phyloP scores from a whole-genome alignment of 768 basidiomycete species.

The Pleurotus pulmonarius region DNA sequence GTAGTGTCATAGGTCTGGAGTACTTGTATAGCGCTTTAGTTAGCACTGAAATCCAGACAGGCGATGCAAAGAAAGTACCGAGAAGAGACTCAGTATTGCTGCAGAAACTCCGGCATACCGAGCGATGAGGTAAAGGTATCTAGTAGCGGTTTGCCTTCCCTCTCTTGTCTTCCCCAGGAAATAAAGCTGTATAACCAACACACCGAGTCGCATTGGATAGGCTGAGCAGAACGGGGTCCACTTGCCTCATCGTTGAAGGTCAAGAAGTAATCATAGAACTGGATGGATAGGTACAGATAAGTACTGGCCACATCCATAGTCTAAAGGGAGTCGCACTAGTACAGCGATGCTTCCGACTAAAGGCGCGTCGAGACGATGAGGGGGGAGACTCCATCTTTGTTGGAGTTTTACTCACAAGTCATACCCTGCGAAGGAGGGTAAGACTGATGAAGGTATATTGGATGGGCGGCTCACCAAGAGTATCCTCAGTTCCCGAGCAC shows the following conservation, averaged over 20 bases:
- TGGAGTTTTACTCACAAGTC: not conserved
- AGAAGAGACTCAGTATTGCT: not conserved
- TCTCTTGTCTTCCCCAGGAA: not conserved
- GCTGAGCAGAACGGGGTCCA: not conserved
- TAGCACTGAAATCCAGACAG: no score
- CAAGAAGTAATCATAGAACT: slow-evolving; percentile 2
- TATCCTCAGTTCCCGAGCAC: not conserved
- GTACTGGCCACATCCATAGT: not conserved
- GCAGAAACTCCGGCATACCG: not conserved
- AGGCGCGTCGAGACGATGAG: not conserved
- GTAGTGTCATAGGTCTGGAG: no score
- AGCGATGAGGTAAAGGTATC: not conserved
- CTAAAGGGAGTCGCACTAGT: not conserved
- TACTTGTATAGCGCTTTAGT: no score
- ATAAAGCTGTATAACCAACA: not conserved
- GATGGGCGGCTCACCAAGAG: not conserved
- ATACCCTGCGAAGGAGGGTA: not conserved
- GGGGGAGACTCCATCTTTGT: not conserved
- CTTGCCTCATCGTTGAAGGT: not conserved
- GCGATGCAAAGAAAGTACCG: not conserved
- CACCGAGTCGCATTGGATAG: not conserved
- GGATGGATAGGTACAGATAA: not conserved
- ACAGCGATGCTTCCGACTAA: not conserved
- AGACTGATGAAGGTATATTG: not conserved
- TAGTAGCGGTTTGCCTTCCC: not conserved